Base-by-base conservation (phyloP, 2,329 filamentous ascomycete species). In the Phoma sp. region DNA sequence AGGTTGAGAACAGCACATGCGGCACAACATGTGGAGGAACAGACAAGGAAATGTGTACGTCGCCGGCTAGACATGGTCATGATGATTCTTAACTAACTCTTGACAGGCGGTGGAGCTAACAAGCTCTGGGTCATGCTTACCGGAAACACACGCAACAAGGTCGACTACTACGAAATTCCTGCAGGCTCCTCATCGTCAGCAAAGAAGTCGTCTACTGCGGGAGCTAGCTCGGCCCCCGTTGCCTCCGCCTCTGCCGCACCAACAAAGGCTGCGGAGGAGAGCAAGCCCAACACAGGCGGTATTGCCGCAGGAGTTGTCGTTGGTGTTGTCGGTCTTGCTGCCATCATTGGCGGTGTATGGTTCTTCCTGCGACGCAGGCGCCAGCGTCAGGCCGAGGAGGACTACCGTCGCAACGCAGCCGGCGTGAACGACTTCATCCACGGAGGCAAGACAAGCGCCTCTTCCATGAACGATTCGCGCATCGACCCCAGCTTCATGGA, bases 251-350 rank as follows among this genome's bases (percentile, higher is more conserved):
- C 68, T 9, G 63, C 67, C 23, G 55, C 65, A 82, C 66, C 64
- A 80, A 80, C 12, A 68, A 84, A 52, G 81, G 48, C 57, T 15
- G 42, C 57, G 2, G 34, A 47, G 7, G 61, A 70, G 11, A 53
- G 57, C 45, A 60, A 62, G 36, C 79, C 87, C n/a, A 93, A 88
- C 71, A 90, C 86, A n/a, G 90, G 87, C 32, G 92, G 89, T 42
- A 93, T 98, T 62, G 92, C 90, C 15, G 93, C 88, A 9, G 93
- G 93, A 56, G 90, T 92, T 1, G 93, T 97, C 2, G 90, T 95
- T 7, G 92, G 91, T 53, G 85, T 96, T 2, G 79, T 96, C 2
- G 90, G 78, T 1, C 68, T 92, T 4, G 84, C 80, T 47, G 89
- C 82, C 12, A 81, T 90, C 15, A 78, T 84, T 11, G 91, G 87